Base-by-base conservation (phyloP, 83 land plant species). In the Picea abies region DNA sequence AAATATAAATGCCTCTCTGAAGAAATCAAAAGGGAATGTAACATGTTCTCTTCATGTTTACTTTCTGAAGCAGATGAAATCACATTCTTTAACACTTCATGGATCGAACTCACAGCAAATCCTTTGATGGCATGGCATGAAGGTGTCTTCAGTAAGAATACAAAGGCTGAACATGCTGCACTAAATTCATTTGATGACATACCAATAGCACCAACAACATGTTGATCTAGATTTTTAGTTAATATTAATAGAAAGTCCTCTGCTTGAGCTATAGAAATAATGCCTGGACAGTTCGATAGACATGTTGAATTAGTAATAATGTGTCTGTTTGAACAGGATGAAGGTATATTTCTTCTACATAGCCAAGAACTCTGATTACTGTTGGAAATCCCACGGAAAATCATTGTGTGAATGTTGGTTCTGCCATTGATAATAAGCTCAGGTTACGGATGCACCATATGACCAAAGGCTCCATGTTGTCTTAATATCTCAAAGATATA, bases 401-500 rank as follows among this genome's bases (percentile, higher is more conserved):
- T 25, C 89, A 88, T 26, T 86, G 85, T 49, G 78, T 84, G 79
- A 92, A 94, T 22, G 83, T 75, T 71, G 87, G 84, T 68, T 87
- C 87, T 64, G 88, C 88, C 14, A 66, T 80, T 66, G 94, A 77
- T 35, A 94, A 83, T 76, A 94, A 83, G 82, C 82, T 81, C 14
- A 94, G 91, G 58, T 86, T 87, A 76, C 68, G 84, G 29, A 94
- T 61, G 82, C 86, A 87, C 56, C 87, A 83, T 82, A 69, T 80
- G 65, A 90, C 83, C 22, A 90, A 5, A 39, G 84, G 76, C 83
- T 90, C 92, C 60, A 86, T 88, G 35, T 84, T 79, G 41, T 86
- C 96, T 78, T 68, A 94, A 79, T 72, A 89, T 75, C 85, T 94
- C 96, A 90, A 92, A 90, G 47, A 90, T 79, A 80, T 90, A 94